Evolutionary conservation across 352 stramenopile genomes (phyloP), one percentile per base, ranked within the genome.

Genomic region (Globisporangium carolinianum): DNA sequence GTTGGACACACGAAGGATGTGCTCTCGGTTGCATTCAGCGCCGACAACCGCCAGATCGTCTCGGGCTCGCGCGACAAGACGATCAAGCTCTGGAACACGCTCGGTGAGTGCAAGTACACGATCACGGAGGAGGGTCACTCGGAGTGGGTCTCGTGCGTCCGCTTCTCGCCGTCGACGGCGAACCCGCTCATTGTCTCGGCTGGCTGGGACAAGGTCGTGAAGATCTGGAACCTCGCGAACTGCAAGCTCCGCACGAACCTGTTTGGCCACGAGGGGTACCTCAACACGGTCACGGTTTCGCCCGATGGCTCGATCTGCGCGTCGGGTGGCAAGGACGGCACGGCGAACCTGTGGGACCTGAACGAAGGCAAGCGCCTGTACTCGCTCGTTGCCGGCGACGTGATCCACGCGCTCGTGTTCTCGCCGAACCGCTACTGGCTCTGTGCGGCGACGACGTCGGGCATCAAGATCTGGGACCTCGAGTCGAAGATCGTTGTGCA

Each of bases 391-490:
- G 97, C 97, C 10, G 96, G 95, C 59, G 95, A 99, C 75, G 97
- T 99, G 75, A 94, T 95, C 80, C 84, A 95, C 68, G 95, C 93
- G 18, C 87, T 99, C 18, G 94, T 99, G 56, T 99, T 99, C 83
- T 99, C 94, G 63, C 98, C 98, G 60, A 99, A 99, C 90, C 94
- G 97, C 60, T 99, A 99, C 93, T 99, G 97, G 98, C 81, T 99
- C 62, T 99, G 96, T 81, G 97, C 98, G 52, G 97, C 97, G 61
- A 99, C 98, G 41, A 96, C 96, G 56, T 94, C 96, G 58, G 87
- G 87, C 76, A 99, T 99, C 86, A 99, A 99, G 91, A 99, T 99
- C 83, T 99, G 97, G 97, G 97, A 99, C 76, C 86, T 99, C 41
- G 97, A 99, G 81, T 97, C 83, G 57, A 99, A 99, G 95, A 84